These are phyloP conservation scores for Diaporthe helianthi DNA, from an alignment of 2,329 filamentous ascomycete genomes.

Conservation along the genomic window DNA sequence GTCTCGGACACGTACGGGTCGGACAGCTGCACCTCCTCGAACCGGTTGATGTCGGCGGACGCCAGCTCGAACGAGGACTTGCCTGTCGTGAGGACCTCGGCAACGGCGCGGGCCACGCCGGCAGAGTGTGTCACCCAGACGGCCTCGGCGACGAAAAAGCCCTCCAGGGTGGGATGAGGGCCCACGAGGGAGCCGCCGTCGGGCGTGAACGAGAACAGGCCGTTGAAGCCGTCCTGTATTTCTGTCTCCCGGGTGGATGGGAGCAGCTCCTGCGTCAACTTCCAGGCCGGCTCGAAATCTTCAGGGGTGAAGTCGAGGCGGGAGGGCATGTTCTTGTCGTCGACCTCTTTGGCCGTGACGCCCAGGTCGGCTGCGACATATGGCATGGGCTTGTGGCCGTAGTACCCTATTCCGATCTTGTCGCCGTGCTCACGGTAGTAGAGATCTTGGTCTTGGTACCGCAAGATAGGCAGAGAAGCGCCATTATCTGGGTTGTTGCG, in stretches of 20 bases:
- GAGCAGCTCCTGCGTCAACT: slow-evolving; percentile 60
- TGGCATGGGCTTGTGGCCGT: slow-evolving; percentile 68
- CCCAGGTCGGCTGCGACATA: slow-evolving; percentile 62
- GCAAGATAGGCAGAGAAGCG: slow-evolving; percentile 63
- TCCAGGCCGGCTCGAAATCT: slow-evolving; percentile 68
- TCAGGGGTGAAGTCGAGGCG: slow-evolving; percentile 64
- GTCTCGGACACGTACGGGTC: slow-evolving; percentile 64
- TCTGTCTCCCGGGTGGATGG: slow-evolving; percentile 58
- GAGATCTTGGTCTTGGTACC: slow-evolving; percentile 68
- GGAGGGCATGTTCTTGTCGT: slow-evolving; percentile 69
- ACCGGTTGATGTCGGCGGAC: slow-evolving; percentile 66
- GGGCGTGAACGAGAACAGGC: slow-evolving; percentile 71
- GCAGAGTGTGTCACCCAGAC: slow-evolving; percentile 73
- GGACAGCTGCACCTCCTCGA: slow-evolving; percentile 66
- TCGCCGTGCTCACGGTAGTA: slow-evolving; percentile 72
- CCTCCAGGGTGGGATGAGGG: slow-evolving; percentile 62
- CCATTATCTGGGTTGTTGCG: slow-evolving; percentile 46
- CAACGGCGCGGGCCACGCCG: slow-evolving; percentile 66
- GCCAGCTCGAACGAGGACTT: slow-evolving; percentile 62
- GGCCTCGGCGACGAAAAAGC: slow-evolving; percentile 70
- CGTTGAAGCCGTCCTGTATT: slow-evolving; percentile 68
- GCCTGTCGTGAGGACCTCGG: slow-evolving; percentile 64
- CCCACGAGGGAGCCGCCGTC: slow-evolving; percentile 68
- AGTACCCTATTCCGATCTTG: slow-evolving; percentile 68
- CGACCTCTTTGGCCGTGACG: slow-evolving; percentile 58